Conservation (phyloP, 345 rosid genomes). For the Rhizophora apiculata region DNA sequence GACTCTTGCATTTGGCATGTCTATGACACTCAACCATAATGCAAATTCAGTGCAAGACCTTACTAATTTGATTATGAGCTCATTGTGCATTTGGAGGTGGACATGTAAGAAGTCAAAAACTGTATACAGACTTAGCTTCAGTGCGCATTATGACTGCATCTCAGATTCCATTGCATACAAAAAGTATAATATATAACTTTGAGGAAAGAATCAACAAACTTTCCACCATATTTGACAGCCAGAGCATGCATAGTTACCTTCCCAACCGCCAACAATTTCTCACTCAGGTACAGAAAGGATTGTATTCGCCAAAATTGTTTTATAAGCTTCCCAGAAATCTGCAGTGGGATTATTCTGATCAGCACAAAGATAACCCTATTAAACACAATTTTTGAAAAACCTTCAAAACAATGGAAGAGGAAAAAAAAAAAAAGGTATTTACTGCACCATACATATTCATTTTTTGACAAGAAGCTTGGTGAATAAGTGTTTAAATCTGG, state of each 20-base stretch:
- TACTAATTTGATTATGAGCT: constrained; percentile 61
- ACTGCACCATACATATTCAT: neutral
- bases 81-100: constrained; percentile 60
- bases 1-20: neutral
- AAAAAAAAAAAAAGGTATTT: neutral
- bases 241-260: constrained; percentile 61
- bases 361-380: neutral
- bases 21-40: neutral
- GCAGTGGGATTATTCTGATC: constrained; percentile 31
- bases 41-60: constrained; percentile 12
- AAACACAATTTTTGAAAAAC: constrained; percentile 3
- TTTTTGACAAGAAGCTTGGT: constrained; percentile 8
- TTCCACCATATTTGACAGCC: constrained; percentile 83
- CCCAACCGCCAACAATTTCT: constrained; percentile 10
- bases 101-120: constrained; percentile 69
- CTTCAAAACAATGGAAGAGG: neutral
- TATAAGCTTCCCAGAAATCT: constrained; percentile 74
- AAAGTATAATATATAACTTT: constrained; percentile 46
- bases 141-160: constrained; percentile 9
- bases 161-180: neutral
- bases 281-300: constrained; percentile 33
- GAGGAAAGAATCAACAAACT: constrained; percentile 63
- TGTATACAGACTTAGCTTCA: constrained; percentile 29
- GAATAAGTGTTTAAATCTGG: constrained; percentile 51
- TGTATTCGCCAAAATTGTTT: constrained; percentile 41